These are phyloP conservation scores for Prorocentrum cordatum DNA, from an alignment of 169 alveolate species.

Conservation along the genomic window DNA sequence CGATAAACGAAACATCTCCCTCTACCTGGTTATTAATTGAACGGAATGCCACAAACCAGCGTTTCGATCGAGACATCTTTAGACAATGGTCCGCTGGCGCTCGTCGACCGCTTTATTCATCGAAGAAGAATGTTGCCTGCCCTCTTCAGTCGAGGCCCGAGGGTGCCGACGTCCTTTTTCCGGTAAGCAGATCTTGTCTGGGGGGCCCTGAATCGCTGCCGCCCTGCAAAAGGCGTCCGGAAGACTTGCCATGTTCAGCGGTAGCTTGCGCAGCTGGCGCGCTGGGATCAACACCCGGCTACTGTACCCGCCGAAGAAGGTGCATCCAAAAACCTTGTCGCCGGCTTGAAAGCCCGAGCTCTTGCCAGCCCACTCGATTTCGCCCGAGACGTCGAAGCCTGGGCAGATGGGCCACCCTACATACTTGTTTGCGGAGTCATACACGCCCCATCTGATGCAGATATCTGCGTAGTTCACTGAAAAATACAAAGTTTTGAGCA, in stretches of 20 bases:
- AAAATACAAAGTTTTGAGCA: neutral
- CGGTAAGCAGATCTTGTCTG: too few species aligned
- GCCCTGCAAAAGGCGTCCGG: too few species aligned
- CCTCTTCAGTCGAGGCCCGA: too few species aligned
- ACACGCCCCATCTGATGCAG: slow-evolving; percentile 66
- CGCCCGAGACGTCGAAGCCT: slow-evolving; percentile 40
- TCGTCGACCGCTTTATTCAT: too few species aligned
- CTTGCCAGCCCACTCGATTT: slow-evolving; percentile 25
- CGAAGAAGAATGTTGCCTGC: too few species aligned
- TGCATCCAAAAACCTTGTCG: slow-evolving; percentile 39
- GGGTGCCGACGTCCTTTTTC: too few species aligned
- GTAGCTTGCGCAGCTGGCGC: neutral
- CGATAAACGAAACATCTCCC: too few species aligned
- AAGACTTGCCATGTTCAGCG: neutral
- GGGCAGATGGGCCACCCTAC: slow-evolving; percentile 69
- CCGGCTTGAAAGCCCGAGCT: slow-evolving; percentile 12
- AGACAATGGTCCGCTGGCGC: too few species aligned
- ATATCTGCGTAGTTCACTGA: slow-evolving; percentile 57
- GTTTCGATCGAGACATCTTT: too few species aligned
- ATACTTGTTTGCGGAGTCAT: slow-evolving; percentile 35
- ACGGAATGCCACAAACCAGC: too few species aligned
- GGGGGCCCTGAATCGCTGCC: too few species aligned
- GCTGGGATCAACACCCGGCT: neutral
- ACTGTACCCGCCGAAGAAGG: slow-evolving; percentile 45
- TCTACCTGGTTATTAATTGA: too few species aligned